phyloP scores from a whole-genome alignment of 305 asterid genomes.

The Fraxinus albicans region DNA sequence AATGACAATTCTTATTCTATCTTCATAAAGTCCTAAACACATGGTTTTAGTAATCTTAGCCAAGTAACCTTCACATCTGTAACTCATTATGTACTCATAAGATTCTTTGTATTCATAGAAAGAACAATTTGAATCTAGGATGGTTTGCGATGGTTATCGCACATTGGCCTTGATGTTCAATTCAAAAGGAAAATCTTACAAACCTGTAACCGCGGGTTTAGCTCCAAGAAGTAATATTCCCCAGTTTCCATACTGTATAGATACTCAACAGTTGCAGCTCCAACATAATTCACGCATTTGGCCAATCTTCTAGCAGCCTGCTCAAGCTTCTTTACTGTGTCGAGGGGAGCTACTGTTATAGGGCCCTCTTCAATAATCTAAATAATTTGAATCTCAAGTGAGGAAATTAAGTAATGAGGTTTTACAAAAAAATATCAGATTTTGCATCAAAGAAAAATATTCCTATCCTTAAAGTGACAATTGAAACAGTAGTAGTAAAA shows the following conservation, averaged over 20 bases:
- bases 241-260: conserved; percentile 98
- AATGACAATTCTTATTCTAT: not conserved
- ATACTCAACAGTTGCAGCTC: conserved; percentile 99
- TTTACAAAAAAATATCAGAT: not conserved
- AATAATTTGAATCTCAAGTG: conserved; percentile 18
- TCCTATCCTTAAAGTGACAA: not conserved
- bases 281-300: conserved; percentile 84
- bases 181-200: conserved; percentile 12
- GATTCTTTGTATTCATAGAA: conserved; percentile 9
- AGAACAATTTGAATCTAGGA: conserved; percentile 17
- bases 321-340: conserved; percentile 87
- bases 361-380: conserved; percentile 99
- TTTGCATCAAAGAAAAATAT: not conserved
- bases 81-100: not conserved
- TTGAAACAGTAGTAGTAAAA: not conserved
- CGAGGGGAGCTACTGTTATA: conserved; percentile 83
- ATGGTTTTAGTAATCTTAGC: conserved; percentile 8
- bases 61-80: not conserved
- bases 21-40: not conserved
- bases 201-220: conserved; percentile 97
- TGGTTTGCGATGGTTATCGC: conserved; percentile 15
- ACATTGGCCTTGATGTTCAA: conserved; percentile 5
- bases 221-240: conserved; percentile 96
- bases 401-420: conserved; percentile 9
- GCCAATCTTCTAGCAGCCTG: conserved; percentile 99